A percentile compares a stretch with the other conserved stretches of the same genome.
Conservation (phyloP, 2,329 filamentous ascomycete species). For the Talaromyces sp. region DNA sequence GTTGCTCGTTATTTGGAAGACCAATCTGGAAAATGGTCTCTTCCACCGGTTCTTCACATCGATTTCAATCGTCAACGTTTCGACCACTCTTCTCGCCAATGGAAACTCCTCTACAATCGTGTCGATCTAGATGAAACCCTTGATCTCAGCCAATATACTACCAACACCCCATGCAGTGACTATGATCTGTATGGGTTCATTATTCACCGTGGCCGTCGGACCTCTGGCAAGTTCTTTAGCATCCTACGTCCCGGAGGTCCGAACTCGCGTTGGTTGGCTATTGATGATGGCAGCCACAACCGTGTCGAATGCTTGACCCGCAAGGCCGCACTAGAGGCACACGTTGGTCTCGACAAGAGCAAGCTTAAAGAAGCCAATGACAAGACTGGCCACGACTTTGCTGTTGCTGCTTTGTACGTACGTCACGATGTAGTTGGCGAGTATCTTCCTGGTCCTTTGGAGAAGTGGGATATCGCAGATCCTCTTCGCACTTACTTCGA, state of each 20-base stretch:
- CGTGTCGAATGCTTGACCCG: slow-evolving; percentile 54
- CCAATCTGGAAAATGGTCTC: slow-evolving; percentile 35
- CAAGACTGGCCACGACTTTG: slow-evolving; percentile 44
- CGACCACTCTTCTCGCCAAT: slow-evolving; percentile 50
- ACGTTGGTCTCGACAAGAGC: slow-evolving; percentile 43
- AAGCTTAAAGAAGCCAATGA: slow-evolving; percentile 38
- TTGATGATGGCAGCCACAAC: slow-evolving; percentile 53
- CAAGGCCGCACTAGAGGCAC: slow-evolving; percentile 49
- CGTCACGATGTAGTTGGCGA: slow-evolving; percentile 45
- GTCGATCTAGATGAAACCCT: slow-evolving; percentile 55
- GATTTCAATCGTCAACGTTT: slow-evolving; percentile 56
- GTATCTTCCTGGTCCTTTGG: slow-evolving; percentile 38
- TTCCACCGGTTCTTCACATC: slow-evolving; percentile 50
- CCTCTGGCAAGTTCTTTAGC: slow-evolving; percentile 57
- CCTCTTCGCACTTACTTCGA: slow-evolving; percentile 38
- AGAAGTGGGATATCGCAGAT: slow-evolving; percentile 45
- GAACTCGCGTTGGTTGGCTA: slow-evolving; percentile 55
- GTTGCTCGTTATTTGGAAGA: slow-evolving; percentile 27
- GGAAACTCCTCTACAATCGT: slow-evolving; percentile 53
- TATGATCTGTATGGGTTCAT: slow-evolving; percentile 59
- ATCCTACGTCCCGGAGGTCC: slow-evolving; percentile 55
- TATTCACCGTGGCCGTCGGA: slow-evolving; percentile 56
- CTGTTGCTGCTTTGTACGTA: slow-evolving; percentile 55
- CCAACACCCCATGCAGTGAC: slow-evolving; percentile 30
- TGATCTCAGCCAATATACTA: slow-evolving; percentile 36